These are phyloP conservation scores for Brassica cretica DNA, from an alignment of 345 rosid species.

Conservation along the genomic window DNA sequence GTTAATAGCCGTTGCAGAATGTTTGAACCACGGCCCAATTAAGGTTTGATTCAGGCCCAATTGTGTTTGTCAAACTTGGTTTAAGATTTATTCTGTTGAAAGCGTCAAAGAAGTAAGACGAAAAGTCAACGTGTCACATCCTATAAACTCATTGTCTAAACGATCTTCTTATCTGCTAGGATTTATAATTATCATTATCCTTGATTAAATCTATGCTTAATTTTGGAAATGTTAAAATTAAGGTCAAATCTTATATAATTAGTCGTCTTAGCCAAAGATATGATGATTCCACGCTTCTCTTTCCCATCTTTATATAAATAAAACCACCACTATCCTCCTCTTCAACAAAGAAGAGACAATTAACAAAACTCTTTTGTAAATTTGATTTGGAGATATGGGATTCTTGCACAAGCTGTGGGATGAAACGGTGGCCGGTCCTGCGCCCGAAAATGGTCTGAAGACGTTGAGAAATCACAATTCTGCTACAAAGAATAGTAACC, in stretches of 20 bases:
- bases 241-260: slow-evolving; percentile 10
- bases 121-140: slow-evolving; percentile 22
- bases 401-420: slow-evolving; percentile 88
- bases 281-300: slow-evolving; percentile 25
- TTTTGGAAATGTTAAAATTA: slow-evolving; percentile 28
- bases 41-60: too few species aligned
- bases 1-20: slow-evolving; percentile 22
- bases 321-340: slow-evolving; percentile 11
- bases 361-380: background rate
- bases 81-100: too few species aligned
- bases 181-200: slow-evolving; percentile 23
- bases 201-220: slow-evolving; percentile 21
- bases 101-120: background rate
- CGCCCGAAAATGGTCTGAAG: slow-evolving; percentile 68
- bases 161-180: slow-evolving; percentile 16
- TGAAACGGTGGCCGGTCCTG: slow-evolving; percentile 92
- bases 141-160: slow-evolving; percentile 14
- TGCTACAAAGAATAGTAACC: slow-evolving; percentile 6
- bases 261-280: slow-evolving; percentile 31
- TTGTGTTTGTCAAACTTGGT: too few species aligned
- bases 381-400: slow-evolving; percentile 46
- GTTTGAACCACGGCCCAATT: too few species aligned
- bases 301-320: slow-evolving; percentile 40
- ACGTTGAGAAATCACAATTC: slow-evolving; percentile 51
- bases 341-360: too few species aligned